Percentiles rank a stretch among this genome's conserved stretches.
phyloP scores from a whole-genome alignment of 495 filamentous ascomycete genomes.

The Filosporella fistucella region DNA sequence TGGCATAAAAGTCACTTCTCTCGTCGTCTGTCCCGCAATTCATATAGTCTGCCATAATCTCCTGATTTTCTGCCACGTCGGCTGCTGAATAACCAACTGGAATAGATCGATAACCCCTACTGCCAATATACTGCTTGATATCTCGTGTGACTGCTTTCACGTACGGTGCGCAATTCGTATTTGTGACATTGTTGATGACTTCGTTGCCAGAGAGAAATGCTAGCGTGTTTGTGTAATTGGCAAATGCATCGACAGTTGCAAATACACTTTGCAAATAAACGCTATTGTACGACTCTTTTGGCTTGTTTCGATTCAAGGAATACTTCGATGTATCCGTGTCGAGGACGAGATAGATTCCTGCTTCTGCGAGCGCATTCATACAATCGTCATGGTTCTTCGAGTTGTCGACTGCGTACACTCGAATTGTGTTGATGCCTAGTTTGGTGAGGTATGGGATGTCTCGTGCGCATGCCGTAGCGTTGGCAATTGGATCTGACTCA shows the following conservation, averaged over 20 bases:
- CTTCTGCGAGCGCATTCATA: constrained; percentile 75
- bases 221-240: constrained; percentile 80
- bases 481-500: constrained; percentile 71
- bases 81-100: constrained; percentile 93
- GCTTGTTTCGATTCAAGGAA: constrained; percentile 76
- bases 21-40: constrained; percentile 86
- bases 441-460: constrained; percentile 84
- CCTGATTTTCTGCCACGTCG: constrained; percentile 77
- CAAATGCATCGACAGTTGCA: constrained; percentile 82
- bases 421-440: constrained; percentile 84
- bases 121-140: constrained; percentile 78
- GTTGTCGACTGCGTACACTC: constrained; percentile 92
- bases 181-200: constrained; percentile 80
- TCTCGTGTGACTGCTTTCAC: constrained; percentile 92
- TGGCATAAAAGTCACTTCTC: constrained; percentile 90
- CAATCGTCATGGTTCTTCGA: constrained; percentile 74
- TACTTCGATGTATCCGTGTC: constrained; percentile 59
- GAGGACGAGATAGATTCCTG: constrained; percentile 89
- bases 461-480: constrained; percentile 64
- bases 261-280: constrained; percentile 47
- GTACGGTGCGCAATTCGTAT: constrained; percentile 70
- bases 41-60: constrained; percentile 85
- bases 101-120: constrained; percentile 65
- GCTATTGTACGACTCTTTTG: constrained; percentile 78
- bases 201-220: constrained; percentile 97